Conservation (phyloP, 495 filamentous ascomycete genomes). For the Lasiosphaeria miniovina region DNA sequence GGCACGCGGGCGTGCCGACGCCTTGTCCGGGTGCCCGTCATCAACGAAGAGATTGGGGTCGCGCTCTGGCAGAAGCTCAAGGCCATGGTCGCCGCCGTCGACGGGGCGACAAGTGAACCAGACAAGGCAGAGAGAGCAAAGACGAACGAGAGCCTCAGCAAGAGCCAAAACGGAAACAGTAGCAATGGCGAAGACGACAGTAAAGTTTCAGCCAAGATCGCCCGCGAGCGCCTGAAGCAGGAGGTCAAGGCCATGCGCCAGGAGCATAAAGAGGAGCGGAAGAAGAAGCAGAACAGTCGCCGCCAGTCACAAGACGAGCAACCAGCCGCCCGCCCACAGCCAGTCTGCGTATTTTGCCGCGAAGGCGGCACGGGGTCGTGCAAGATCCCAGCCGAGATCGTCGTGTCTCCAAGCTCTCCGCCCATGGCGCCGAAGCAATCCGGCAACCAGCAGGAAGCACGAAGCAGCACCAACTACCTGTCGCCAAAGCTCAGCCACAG, state of each 20-base stretch:
- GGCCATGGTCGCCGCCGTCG: background rate
- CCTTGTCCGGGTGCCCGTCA: conserved; percentile 21
- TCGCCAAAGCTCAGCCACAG: background rate
- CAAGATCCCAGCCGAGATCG: background rate
- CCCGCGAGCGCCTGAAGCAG: background rate
- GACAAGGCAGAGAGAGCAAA: background rate
- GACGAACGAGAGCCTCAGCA: background rate
- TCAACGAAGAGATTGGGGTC: conserved; percentile 21
- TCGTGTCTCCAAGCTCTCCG: background rate
- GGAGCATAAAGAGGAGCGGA: background rate
- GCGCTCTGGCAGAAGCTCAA: conserved; percentile 18
- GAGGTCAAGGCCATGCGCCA: background rate
- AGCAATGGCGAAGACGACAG: background rate
- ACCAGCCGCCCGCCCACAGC: background rate
- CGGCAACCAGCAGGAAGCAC: background rate
- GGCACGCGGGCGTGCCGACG: conserved; percentile 14
- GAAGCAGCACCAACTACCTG: background rate
- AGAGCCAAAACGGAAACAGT: background rate
- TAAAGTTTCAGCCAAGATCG: background rate
- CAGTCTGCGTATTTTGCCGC: background rate
- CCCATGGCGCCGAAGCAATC: too few species aligned
- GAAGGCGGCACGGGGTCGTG: background rate
- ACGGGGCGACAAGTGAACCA: too few species aligned
- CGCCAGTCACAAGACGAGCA: background rate
- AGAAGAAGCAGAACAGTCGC: background rate